phyloP scores from a whole-genome alignment of 768 basidiomycete species.

The Russula virescens region DNA sequence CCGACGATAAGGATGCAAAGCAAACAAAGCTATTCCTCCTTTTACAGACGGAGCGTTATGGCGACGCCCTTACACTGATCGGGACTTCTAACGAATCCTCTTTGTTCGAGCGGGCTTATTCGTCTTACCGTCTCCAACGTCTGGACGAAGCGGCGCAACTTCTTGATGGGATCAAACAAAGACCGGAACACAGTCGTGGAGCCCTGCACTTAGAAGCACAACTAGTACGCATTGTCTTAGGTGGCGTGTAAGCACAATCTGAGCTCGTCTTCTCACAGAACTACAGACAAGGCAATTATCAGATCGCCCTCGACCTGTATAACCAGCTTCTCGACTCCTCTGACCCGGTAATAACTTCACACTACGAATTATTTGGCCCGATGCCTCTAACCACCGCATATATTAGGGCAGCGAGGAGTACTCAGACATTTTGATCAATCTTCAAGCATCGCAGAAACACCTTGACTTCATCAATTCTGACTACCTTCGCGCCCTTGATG shows the following conservation, averaged over 20 bases:
- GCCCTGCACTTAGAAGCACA: conserved; percentile 81
- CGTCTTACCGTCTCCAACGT: conserved; percentile 76
- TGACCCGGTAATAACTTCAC: conserved; percentile 49
- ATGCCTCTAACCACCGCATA: conserved; percentile 22
- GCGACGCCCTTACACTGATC: conserved; percentile 58
- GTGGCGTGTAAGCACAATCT: conserved; percentile 15
- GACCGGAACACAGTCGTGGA: conserved; percentile 46
- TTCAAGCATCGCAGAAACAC: conserved; percentile 74
- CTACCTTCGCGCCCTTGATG: conserved; percentile 59
- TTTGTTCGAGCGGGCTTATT: conserved; percentile 72
- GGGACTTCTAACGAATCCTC: conserved; percentile 30
- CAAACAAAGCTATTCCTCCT: conserved; percentile 85
- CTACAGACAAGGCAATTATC: conserved; percentile 74
- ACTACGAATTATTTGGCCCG: conserved; percentile 24
- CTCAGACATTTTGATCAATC: conserved; percentile 80
- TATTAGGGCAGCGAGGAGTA: conserved; percentile 81
- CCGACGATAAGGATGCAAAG: conserved; percentile 62
- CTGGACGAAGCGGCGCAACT: conserved; percentile 60
- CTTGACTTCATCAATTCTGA: conserved; percentile 76
- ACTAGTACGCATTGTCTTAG: conserved; percentile 48
- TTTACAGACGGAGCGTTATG: conserved; percentile 81
- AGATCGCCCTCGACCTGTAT: conserved; percentile 69
- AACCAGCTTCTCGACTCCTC: conserved; percentile 74
- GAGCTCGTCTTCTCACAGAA: conserved; percentile 39
- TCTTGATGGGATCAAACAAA: conserved; percentile 44